Percentiles rank a stretch among this genome's conserved stretches.
Conservation (phyloP, 805 yeast genomes). For the Wickerhamomyces kurtzmanii region DNA sequence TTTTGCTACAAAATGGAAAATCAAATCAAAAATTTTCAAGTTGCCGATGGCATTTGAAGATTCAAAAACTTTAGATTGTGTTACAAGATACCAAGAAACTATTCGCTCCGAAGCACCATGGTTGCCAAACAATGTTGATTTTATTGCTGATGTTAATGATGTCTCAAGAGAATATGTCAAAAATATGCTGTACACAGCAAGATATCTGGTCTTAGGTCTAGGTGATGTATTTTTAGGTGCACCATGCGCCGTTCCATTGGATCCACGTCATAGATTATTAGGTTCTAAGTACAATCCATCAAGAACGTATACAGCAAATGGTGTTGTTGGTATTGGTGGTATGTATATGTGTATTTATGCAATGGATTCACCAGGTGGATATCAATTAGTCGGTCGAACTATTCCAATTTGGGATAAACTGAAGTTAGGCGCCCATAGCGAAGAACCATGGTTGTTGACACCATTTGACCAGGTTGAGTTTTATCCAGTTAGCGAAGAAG, state of each 20-base stretch:
- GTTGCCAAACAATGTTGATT: conserved; percentile 96
- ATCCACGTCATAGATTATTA: conserved; percentile 87
- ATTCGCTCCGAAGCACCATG: conserved; percentile 92
- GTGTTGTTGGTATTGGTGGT: conserved; percentile 97
- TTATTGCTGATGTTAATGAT: conserved; percentile 82
- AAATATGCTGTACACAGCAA: conserved; percentile 80
- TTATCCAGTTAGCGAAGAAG: conserved; percentile 83
- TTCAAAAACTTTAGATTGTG: conserved; percentile 79
- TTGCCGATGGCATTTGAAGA: conserved; percentile 98
- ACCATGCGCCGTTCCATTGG: conserved; percentile 97
- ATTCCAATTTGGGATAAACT: conserved; percentile 97
- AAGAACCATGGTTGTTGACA: conserved; percentile 79
- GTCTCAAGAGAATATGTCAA: conserved; percentile 66
- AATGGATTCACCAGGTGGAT: conserved; percentile 95
- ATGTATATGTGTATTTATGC: conserved; percentile 98
- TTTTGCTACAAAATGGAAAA: conserved; percentile 74
- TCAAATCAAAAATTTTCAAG: conserved; percentile 71
- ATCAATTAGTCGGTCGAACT: conserved; percentile 93
- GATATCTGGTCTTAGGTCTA: conserved; percentile 86
- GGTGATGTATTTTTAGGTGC: conserved; percentile 98
- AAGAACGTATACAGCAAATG: conserved; percentile 91
- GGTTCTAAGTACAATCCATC: conserved; percentile 96
- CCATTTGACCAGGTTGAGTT: conserved; percentile 94
- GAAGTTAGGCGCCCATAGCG: conserved; percentile 56
- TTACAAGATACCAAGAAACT: conserved; percentile 85